Conservation (phyloP, 2,329 filamentous ascomycete genomes). For the Ascocoryne sarcoides region DNA sequence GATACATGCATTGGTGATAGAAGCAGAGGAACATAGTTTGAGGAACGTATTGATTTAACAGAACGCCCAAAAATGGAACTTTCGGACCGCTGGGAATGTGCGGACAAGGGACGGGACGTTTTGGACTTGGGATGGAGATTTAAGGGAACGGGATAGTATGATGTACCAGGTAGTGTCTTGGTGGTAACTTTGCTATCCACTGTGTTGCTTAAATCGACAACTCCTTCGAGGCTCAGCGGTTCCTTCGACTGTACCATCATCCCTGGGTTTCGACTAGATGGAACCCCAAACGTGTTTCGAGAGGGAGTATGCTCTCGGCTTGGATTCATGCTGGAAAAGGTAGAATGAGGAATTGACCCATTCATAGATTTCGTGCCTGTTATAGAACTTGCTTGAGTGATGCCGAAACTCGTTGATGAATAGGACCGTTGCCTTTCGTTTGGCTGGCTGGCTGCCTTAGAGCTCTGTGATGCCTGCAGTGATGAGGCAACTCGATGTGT, state of each 20-base stretch:
- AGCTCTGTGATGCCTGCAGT: neutral
- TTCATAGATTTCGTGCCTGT: too few relatives aligned
- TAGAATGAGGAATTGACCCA: too few relatives aligned
- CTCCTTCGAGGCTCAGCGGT: constrained; percentile 16
- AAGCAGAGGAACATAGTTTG: constrained; percentile 3
- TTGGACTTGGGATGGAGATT: constrained; percentile 4
- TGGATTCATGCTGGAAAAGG: neutral
- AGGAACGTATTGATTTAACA: constrained; percentile 4
- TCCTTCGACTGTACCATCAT: constrained; percentile 11
- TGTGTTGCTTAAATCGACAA: constrained; percentile 23
- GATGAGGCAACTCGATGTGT: neutral
- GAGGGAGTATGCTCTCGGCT: too few relatives aligned
- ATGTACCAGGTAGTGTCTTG: constrained; percentile 24
- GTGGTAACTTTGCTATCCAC: constrained; percentile 24
- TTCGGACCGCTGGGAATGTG: neutral
- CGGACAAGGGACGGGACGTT: constrained; percentile 4
- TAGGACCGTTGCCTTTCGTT: too few relatives aligned
- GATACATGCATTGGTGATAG: constrained; percentile 9
- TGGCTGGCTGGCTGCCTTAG: too few relatives aligned
- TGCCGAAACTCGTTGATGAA: too few relatives aligned
- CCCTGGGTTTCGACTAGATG: neutral
- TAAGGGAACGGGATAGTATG: constrained; percentile 6
- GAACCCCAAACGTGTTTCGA: too few relatives aligned
- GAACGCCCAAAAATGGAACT: neutral
- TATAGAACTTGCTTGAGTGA: too few relatives aligned